Percentiles rank a stretch among this genome's conserved stretches.
phyloP scores from a whole-genome alignment of 805 yeast species.

The Diddensiella santjacobensis region DNA sequence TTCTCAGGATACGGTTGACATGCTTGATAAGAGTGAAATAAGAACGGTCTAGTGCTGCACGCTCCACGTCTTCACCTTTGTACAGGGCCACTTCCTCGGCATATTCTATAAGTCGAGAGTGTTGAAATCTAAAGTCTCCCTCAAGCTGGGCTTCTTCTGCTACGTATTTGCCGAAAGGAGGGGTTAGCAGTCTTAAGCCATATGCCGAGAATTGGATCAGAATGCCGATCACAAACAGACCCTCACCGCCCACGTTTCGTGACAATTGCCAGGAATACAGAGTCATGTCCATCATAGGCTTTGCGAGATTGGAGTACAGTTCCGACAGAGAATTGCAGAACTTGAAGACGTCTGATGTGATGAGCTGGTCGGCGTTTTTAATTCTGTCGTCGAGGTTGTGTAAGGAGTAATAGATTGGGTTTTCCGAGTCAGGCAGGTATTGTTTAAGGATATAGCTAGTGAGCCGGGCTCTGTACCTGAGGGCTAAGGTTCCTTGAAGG shows the following conservation, averaged over 20 bases:
- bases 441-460: slow-evolving; percentile 61
- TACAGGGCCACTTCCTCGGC: slow-evolving; percentile 85
- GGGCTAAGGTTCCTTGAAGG: slow-evolving; percentile 36
- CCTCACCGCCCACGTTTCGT: slow-evolving; percentile 52
- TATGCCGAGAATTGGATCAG: slow-evolving; percentile 78
- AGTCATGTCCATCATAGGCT: slow-evolving; percentile 75
- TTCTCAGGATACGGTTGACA: slow-evolving; percentile 67
- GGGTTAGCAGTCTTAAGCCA: slow-evolving; percentile 70
- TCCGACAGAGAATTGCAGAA: slow-evolving; percentile 67
- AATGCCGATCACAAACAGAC: slow-evolving; percentile 69
- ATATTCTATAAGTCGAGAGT: slow-evolving; percentile 72
- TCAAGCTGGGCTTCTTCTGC: slow-evolving; percentile 74
- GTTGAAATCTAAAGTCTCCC: slow-evolving; percentile 78
- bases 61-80: slow-evolving; percentile 76
- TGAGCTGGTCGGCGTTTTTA: slow-evolving; percentile 75
- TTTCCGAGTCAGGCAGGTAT: slow-evolving; percentile 64
- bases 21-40: slow-evolving; percentile 80
- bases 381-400: slow-evolving; percentile 56
- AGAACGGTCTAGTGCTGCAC: slow-evolving; percentile 69
- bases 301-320: slow-evolving; percentile 77
- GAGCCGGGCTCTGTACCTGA: slow-evolving; percentile 55
- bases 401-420: slow-evolving; percentile 68
- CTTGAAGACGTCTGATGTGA: slow-evolving; percentile 74
- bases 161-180: slow-evolving; percentile 82
- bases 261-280: slow-evolving; percentile 77